Conservation (phyloP, 805 yeast genomes). For the Saccharomyces mikatae region DNA sequence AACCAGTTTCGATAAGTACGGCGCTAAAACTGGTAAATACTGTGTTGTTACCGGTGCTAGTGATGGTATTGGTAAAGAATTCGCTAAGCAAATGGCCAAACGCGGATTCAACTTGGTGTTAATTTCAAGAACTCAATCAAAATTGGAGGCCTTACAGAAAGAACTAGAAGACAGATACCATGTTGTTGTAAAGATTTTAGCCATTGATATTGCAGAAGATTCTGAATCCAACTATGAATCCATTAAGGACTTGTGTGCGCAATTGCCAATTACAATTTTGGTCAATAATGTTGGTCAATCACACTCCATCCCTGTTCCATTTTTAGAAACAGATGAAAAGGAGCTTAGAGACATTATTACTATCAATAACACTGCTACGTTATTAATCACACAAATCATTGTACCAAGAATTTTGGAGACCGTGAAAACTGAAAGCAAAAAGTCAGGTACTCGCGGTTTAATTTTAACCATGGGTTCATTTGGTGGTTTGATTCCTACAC, state of each 20-base stretch:
- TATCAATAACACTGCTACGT: constrained; percentile 77
- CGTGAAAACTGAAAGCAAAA: constrained; percentile 30
- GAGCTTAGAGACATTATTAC: constrained; percentile 78
- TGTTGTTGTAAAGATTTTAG: constrained; percentile 58
- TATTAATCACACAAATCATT: constrained; percentile 73
- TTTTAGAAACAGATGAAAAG: constrained; percentile 62
- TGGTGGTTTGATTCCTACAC: constrained; percentile 90
- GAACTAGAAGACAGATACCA: constrained; percentile 54
- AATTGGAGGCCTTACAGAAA: constrained; percentile 55
- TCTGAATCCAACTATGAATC: constrained; percentile 45
- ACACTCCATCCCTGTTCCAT: constrained; percentile 92
- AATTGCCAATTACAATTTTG: constrained; percentile 61
- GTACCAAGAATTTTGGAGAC: constrained; percentile 61
- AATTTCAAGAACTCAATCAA: constrained; percentile 75
- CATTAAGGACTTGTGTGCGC: constrained; percentile 39
- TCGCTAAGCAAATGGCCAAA: constrained; percentile 73
- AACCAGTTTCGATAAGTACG: constrained; percentile 54
- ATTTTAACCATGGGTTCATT: constrained; percentile 94
- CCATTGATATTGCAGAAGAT: constrained; percentile 73
- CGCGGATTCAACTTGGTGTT: constrained; percentile 78
- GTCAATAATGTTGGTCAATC: constrained; percentile 92
- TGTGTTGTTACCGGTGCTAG: constrained; percentile 97
- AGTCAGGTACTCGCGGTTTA: constrained; percentile 48
- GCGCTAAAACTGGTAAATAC: constrained; percentile 68
- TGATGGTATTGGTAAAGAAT: constrained; percentile 95